A percentile compares a stretch with the other conserved stretches of the same genome.
Conservation (phyloP, 164 flowering plant species). For the Sextonia rubra region DNA sequence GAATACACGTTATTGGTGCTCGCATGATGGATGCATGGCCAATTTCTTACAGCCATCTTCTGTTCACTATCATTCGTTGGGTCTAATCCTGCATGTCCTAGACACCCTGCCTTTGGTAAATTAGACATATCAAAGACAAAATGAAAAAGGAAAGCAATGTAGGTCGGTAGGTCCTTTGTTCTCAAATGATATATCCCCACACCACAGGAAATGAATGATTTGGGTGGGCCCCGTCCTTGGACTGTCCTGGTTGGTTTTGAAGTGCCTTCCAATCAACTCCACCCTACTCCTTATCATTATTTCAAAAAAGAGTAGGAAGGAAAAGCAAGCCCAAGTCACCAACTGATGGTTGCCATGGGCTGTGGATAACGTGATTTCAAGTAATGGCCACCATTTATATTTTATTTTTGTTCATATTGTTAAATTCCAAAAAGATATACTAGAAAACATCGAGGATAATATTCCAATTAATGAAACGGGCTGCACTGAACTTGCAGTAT, state of each 20-base stretch:
- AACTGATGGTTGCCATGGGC: constrained; percentile 4
- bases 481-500: too few species aligned
- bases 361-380: constrained; percentile 5
- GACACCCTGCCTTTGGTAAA: neutral
- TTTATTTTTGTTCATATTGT: neutral
- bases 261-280: constrained; percentile 3
- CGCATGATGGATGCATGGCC: too few species aligned
- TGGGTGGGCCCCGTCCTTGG: neutral
- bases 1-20: too few species aligned
- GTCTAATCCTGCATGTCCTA: neutral
- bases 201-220: neutral
- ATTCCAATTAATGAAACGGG: too few species aligned
- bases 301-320: neutral
- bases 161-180: neutral
- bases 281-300: neutral
- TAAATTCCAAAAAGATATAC: too few species aligned
- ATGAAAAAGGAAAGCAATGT: too few species aligned
- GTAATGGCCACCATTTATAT: constrained; percentile 1
- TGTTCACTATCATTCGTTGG: neutral
- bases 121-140: neutral
- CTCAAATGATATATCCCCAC: neutral
- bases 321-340: too few species aligned
- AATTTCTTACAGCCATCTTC: too few species aligned
- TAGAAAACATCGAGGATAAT: too few species aligned
- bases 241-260: neutral